Conservation (phyloP, 179 eudicot species). For the Drosera spatulata region DNA sequence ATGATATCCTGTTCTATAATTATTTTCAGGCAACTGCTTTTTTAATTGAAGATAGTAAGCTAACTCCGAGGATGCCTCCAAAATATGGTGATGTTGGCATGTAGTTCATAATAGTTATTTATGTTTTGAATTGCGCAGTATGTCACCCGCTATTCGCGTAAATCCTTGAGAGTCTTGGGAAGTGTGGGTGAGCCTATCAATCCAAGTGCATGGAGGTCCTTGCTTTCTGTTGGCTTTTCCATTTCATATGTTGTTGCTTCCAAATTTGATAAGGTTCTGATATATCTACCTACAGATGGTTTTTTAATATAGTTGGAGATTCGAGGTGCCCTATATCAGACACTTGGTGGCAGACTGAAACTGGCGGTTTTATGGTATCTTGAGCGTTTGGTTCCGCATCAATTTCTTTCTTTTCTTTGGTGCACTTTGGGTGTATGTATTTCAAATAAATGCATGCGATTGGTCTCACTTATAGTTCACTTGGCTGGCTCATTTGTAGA, state of each 20-base stretch:
- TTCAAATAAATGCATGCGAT: too few relatives aligned
- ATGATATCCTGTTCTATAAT: too few relatives aligned
- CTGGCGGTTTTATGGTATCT: slow-evolving; percentile 87
- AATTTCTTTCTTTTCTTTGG: slow-evolving; percentile 1
- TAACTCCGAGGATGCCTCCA: too few relatives aligned
- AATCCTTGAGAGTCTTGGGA: slow-evolving; percentile 90
- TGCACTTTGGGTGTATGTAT: too few relatives aligned
- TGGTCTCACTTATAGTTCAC: not conserved
- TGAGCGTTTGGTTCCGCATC: not conserved
- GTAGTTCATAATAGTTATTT: not conserved
- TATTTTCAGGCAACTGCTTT: too few relatives aligned
- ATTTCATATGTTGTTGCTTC: not conserved
- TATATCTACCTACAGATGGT: slow-evolving; percentile 56
- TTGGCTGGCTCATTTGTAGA: slow-evolving; percentile 30
- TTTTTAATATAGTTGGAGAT: slow-evolving; percentile 82
- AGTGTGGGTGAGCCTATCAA: slow-evolving; percentile 99
- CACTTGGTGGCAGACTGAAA: slow-evolving; percentile 99
- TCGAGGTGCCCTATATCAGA: slow-evolving; percentile 90
- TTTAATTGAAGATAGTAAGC: too few relatives aligned
- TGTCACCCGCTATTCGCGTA: slow-evolving; percentile 84
- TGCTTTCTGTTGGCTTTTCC: slow-evolving; percentile 1
- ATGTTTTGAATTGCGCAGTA: slow-evolving; percentile 32
- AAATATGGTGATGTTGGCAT: not conserved
- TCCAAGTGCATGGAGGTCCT: slow-evolving; percentile 98
- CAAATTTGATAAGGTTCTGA: slow-evolving; percentile 3